phyloP scores from a whole-genome alignment of 352 stramenopile species.

The Pythium angustatum region DNA sequence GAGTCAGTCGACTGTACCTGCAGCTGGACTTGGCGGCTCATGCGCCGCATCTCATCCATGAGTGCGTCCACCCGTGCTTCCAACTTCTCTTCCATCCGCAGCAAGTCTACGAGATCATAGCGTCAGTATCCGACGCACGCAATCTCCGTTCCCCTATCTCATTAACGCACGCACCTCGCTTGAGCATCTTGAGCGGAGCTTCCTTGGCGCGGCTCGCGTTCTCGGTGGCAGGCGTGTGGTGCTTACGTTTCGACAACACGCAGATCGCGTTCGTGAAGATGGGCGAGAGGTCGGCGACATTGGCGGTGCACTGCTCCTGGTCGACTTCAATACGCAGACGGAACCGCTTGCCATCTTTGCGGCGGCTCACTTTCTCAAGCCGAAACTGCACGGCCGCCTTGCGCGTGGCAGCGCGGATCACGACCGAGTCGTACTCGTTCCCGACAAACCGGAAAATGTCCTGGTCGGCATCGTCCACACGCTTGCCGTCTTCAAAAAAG shows the following conservation, averaged over 20 bases:
- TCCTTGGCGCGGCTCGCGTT: conserved; percentile 48
- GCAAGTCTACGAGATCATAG: conserved; percentile 42
- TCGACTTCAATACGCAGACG: conserved; percentile 85
- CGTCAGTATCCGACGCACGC: background rate
- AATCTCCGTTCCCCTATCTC: background rate
- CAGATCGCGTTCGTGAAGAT: conserved; percentile 88
- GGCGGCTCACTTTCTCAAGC: conserved; percentile 82
- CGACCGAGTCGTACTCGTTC: conserved; percentile 84
- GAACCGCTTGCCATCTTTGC: conserved; percentile 85
- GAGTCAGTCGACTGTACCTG: no score
- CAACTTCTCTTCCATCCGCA: conserved; percentile 59
- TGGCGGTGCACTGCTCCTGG: conserved; percentile 80
- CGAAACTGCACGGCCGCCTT: conserved; percentile 79
- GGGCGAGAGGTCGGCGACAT: conserved; percentile 71
- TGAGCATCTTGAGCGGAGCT: conserved; percentile 58
- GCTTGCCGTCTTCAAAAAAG: conserved; percentile 86
- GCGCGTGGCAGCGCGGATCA: conserved; percentile 61
- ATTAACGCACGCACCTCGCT: conserved; percentile 42
- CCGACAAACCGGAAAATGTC: conserved; percentile 88
- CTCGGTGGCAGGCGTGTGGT: conserved; percentile 41
- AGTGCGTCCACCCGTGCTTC: conserved; percentile 53
- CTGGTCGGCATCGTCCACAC: conserved; percentile 80
- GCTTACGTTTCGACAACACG: conserved; percentile 85
- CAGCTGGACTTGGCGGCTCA: conserved; percentile 64
- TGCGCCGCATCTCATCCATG: conserved; percentile 49